Conservation (phyloP, 768 basidiomycete species). For the Psilocybe subaeruginosa region DNA sequence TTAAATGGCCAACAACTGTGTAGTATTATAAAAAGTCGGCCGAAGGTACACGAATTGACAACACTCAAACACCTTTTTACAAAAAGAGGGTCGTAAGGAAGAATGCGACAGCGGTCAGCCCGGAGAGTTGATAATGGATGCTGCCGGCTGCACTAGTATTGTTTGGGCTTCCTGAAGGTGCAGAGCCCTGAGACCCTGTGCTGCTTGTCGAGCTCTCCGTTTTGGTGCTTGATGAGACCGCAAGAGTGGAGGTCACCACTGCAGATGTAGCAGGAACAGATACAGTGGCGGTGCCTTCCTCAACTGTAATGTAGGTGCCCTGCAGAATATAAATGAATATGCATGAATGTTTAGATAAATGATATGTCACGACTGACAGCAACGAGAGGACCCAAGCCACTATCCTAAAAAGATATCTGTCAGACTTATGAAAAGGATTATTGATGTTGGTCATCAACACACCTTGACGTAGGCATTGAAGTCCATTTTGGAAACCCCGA, state of each 20-base stretch:
- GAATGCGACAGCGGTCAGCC: neutral
- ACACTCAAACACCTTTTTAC: neutral
- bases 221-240: neutral
- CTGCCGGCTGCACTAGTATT: neutral
- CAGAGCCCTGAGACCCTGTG: neutral
- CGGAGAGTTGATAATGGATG: neutral
- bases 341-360: neutral
- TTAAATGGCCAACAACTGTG: neutral
- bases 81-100: neutral
- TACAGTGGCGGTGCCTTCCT: slow-evolving; percentile 62
- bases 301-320: slow-evolving; percentile 76
- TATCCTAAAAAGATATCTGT: slow-evolving; percentile 34
- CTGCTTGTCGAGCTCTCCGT: neutral
- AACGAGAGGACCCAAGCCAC: slow-evolving; percentile 60
- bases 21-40: neutral
- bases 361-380: slow-evolving; percentile 43
- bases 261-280: slow-evolving; percentile 62
- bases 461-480: slow-evolving; percentile 62
- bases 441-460: slow-evolving; percentile 29
- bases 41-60: neutral
- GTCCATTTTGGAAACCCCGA: slow-evolving; percentile 58
- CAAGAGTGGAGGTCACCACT: slow-evolving; percentile 63
- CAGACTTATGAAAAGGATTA: neutral
- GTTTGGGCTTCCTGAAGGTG: neutral
- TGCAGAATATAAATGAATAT: slow-evolving; percentile 21